phyloP scores from a whole-genome alignment of 2,329 filamentous ascomycete species.

The Bisporella sp. region DNA sequence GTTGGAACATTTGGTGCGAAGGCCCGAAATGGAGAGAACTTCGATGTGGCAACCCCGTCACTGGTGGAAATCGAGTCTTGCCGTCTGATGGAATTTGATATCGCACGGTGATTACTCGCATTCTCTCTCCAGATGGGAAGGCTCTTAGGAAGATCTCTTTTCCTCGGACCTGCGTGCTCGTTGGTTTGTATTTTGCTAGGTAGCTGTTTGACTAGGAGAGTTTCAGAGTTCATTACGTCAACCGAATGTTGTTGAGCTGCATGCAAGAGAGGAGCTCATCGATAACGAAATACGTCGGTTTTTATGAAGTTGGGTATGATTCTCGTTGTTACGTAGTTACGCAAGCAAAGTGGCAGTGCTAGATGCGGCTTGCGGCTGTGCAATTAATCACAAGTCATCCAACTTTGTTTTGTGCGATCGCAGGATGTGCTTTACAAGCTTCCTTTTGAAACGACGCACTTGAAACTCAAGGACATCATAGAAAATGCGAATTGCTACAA shows the following conservation, averaged over 20 bases:
- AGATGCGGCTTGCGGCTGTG: no score
- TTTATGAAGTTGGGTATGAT: no score
- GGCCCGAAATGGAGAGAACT: background rate
- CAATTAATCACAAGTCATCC: no score
- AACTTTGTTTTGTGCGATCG: no score
- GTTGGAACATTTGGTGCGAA: background rate
- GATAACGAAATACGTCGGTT: no score
- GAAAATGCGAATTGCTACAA: constrained; percentile 4
- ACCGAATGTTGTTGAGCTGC: background rate
- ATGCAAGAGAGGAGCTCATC: no score
- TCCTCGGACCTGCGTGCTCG: background rate
- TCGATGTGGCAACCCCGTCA: background rate
- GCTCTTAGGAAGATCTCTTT: background rate
- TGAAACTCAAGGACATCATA: background rate
- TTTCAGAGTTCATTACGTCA: background rate
- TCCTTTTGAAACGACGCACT: no score
- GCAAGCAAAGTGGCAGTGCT: no score
- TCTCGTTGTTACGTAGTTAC: no score
- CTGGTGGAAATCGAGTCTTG: background rate
- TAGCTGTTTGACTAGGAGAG: background rate
- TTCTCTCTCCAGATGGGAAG: background rate
- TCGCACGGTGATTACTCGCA: background rate
- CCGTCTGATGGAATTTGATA: background rate
- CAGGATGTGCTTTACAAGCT: no score
- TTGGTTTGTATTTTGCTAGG: background rate